Percentiles rank a stretch among this genome's conserved stretches.
Conservation (phyloP, 352 stramenopile species). For the Phytophthora pseudosyringae region DNA sequence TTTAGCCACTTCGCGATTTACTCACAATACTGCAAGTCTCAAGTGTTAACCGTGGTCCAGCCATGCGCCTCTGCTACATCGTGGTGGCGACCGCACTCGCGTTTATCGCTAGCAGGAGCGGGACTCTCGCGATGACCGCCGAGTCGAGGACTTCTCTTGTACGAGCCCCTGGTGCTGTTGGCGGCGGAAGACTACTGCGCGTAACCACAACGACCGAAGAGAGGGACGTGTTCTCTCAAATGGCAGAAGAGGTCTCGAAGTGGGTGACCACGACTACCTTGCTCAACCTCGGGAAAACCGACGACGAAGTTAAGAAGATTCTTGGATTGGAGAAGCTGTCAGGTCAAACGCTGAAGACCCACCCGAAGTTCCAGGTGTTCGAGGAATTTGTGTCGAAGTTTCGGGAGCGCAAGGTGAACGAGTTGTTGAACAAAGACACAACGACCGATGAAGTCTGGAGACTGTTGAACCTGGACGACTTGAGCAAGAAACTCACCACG, state of each 20-base stretch:
- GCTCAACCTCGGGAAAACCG: conserved; percentile 8
- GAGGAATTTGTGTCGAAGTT: conserved; percentile 5
- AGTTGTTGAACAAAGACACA: conserved; percentile 11
- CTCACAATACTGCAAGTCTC: not conserved
- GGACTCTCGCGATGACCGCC: not conserved
- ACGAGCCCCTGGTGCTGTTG: not conserved
- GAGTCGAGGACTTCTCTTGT: not conserved
- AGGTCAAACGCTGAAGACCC: not conserved
- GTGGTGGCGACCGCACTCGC: not conserved
- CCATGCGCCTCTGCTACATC: not conserved
- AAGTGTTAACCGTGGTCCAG: not conserved
- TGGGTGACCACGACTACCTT: not conserved
- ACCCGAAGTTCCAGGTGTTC: conserved; percentile 7
- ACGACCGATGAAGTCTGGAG: conserved; percentile 6
- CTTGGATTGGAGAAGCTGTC: conserved; percentile 6
- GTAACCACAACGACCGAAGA: not conserved
- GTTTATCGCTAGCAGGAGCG: not conserved
- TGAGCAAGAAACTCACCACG: not conserved
- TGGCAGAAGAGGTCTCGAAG: not conserved
- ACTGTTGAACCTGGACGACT: not conserved
- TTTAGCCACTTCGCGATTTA: not conserved
- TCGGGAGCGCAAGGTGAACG: not conserved
- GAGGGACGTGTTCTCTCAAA: not conserved
- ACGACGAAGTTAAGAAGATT: conserved; percentile 3
- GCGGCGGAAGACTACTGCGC: not conserved